Evolutionary conservation across 192 early-diverging fungal genomes (phyloP).

Genomic region (Podila horticola): DNA sequence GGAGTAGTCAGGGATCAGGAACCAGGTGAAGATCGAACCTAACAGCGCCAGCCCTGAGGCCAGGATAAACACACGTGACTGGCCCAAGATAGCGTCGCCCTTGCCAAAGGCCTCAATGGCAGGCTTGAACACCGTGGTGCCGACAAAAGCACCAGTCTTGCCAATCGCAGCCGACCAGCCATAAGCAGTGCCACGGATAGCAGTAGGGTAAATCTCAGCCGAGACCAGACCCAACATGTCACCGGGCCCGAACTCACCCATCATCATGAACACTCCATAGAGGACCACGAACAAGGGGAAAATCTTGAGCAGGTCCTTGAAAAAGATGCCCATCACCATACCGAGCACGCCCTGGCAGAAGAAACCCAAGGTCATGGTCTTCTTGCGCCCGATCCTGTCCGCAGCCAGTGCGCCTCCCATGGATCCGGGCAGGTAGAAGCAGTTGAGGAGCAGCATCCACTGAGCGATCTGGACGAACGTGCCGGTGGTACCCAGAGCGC

Average conservation of each 20-base stretch:
- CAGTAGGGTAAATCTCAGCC: constrained; percentile 63
- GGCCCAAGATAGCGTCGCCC: constrained; percentile 41
- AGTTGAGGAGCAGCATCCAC: constrained; percentile 63
- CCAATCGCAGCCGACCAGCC: constrained; percentile 60
- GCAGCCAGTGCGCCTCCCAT: constrained; percentile 58
- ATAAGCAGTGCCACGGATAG: constrained; percentile 61
- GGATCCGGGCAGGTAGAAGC: constrained; percentile 66
- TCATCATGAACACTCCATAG: constrained; percentile 65
- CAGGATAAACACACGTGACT: constrained; percentile 58
- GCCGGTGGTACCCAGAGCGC: constrained; percentile 20
- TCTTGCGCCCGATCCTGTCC: constrained; percentile 64
- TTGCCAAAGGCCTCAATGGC: constrained; percentile 43
- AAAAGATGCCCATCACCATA: constrained; percentile 59
- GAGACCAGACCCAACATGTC: constrained; percentile 59
- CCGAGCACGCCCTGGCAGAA: constrained; percentile 59
- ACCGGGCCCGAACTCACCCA: constrained; percentile 67
- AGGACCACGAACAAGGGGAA: constrained; percentile 64
- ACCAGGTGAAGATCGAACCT: constrained; percentile 54
- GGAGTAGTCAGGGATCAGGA: constrained; percentile 62
- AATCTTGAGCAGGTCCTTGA: constrained; percentile 48
- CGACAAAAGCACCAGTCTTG: constrained; percentile 47
- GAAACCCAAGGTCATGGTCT: constrained; percentile 66
- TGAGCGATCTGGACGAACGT: constrained; percentile 54
- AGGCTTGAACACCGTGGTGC: constrained; percentile 58
- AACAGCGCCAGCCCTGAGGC: constrained; percentile 58